Evolutionary conservation across 2,329 filamentous ascomycete genomes (phyloP).

Genomic region (Cercospora berteroae): DNA sequence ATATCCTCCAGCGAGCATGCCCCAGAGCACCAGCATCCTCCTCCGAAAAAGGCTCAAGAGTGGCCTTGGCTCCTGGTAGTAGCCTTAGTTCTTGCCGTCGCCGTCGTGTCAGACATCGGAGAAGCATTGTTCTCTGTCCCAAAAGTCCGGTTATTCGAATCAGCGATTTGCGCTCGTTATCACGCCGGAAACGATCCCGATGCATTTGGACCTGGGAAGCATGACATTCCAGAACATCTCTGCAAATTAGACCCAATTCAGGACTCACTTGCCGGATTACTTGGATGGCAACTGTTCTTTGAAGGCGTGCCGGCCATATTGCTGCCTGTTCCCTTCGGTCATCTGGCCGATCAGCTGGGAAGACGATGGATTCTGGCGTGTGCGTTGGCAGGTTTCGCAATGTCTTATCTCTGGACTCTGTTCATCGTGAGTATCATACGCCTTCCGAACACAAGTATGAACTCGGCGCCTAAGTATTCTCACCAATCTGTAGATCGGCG

Average conservation of each 20-base stretch:
- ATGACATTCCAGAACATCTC: background rate
- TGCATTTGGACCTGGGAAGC: background rate
- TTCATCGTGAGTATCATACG: background rate
- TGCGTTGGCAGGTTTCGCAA: background rate
- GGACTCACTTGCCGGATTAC: background rate
- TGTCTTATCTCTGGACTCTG: background rate
- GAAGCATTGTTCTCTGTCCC: background rate
- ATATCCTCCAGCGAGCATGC: background rate
- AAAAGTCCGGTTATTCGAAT: background rate
- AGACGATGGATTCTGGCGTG: background rate
- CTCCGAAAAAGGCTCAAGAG: background rate
- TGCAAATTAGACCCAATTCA: background rate
- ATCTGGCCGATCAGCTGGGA: background rate
- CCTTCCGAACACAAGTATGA: background rate
- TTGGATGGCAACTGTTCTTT: background rate
- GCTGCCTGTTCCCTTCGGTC: background rate
- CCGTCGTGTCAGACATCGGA: background rate
- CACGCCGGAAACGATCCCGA: background rate
- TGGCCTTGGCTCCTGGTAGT: background rate
- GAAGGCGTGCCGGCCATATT: background rate
- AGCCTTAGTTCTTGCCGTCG: background rate
- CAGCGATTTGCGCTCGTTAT: background rate
- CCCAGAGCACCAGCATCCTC: background rate
- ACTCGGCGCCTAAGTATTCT: background rate
- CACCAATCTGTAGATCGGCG: background rate